Conservation (phyloP, 2,329 filamentous ascomycete species). For the Parafenestella ontariensis region DNA sequence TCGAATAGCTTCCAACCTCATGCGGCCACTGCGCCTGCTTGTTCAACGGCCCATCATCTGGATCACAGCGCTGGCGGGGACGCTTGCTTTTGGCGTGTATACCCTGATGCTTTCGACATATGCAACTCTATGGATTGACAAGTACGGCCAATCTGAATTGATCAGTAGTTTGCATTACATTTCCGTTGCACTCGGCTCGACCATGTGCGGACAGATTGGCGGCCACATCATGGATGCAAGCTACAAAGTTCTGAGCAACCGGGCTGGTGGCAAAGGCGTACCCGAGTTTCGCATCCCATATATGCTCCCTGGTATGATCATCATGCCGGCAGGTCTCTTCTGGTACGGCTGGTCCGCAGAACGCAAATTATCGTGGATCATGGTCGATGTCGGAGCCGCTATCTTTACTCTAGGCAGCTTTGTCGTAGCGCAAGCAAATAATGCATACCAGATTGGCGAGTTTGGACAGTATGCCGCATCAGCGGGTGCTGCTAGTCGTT, state of each 20-base stretch:
- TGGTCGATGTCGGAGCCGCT: conserved; percentile 58
- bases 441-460: conserved; percentile 68
- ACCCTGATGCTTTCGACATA: conserved; percentile 34
- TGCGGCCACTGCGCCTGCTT: conserved; percentile 61
- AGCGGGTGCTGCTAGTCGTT: conserved; percentile 57
- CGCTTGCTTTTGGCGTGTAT: conserved; percentile 50
- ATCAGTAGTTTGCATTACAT: conserved; percentile 43
- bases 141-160: conserved; percentile 20
- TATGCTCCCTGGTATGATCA: conserved; percentile 25
- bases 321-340: conserved; percentile 42
- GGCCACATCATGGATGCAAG: conserved; percentile 56
- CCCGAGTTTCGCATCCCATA: conserved; percentile 32
- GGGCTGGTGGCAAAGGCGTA: conserved; percentile 7
- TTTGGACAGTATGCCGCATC: conserved; percentile 66
- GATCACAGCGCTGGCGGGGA: conserved; percentile 50
- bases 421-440: conserved; percentile 48
- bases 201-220: conserved; percentile 48
- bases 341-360: conserved; percentile 63
- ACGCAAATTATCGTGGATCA: conserved; percentile 60
- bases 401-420: conserved; percentile 53
- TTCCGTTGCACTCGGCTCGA: conserved; percentile 66
- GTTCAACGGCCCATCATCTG: conserved; percentile 61
- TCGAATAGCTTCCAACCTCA: conserved; percentile 39
- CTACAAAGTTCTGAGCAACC: conserved; percentile 35
- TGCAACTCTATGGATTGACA: conserved; percentile 29